Percentiles rank a stretch among this genome's conserved stretches.
Evolutionary conservation across 2,329 filamentous ascomycete genomes (phyloP).

Genomic region (Madurella fahalii): DNA sequence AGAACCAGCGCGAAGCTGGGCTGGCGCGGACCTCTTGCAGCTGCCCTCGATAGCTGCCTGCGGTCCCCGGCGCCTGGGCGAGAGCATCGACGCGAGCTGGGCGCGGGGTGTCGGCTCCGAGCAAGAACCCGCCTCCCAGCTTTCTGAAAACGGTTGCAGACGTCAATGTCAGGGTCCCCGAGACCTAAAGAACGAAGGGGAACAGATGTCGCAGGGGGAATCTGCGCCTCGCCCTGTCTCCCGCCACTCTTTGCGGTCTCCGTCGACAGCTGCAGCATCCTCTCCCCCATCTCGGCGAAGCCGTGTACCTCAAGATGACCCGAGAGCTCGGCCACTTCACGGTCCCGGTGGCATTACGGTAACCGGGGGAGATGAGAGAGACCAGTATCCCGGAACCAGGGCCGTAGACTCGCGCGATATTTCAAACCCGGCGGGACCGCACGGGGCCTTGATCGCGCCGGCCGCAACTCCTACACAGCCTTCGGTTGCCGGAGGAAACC

Average conservation of each 20-base stretch:
- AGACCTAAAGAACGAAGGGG: constrained; percentile 50
- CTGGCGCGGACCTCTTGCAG: constrained; percentile 18
- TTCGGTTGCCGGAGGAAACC: constrained; percentile 20
- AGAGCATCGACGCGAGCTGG: constrained; percentile 13
- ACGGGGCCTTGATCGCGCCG: constrained; percentile 20
- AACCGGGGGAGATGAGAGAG: constrained; percentile 29
- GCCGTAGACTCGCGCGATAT: constrained; percentile 42
- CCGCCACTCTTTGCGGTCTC: constrained; percentile 45
- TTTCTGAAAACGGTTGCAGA: constrained; percentile 27
- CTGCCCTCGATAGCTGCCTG: constrained; percentile 13
- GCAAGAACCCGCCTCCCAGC: constrained; percentile 18
- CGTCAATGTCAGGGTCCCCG: constrained; percentile 57
- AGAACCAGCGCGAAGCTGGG: constrained; percentile 22
- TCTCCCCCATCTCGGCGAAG: constrained; percentile 31
- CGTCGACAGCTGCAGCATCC: constrained; percentile 36
- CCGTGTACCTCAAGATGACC: constrained; percentile 31
- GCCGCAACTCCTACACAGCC: constrained; percentile 19
- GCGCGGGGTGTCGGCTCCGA: constrained; percentile 19
- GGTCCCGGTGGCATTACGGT: constrained; percentile 27
- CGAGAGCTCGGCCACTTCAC: constrained; percentile 27
- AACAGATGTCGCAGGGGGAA: constrained; percentile 62
- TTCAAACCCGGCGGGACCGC: constrained; percentile 39
- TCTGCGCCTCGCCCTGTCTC: constrained; percentile 53
- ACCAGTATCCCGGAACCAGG: constrained; percentile 32
- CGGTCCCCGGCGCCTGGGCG: constrained; percentile 14